phyloP scores from a whole-genome alignment of 106 monocot genomes.

The Dioscorea zingiberensis region DNA sequence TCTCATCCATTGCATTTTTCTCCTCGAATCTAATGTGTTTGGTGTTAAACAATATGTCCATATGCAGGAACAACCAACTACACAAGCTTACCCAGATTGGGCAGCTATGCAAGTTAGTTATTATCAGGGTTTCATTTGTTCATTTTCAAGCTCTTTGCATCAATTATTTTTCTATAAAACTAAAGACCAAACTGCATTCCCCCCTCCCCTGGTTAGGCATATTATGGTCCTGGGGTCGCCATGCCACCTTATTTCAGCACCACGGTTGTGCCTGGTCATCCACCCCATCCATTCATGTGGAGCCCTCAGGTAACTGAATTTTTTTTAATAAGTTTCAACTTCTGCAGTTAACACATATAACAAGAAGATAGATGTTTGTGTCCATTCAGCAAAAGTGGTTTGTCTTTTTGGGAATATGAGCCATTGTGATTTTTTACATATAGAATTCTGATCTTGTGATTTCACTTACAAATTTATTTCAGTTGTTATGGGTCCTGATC shows the following conservation, averaged over 20 bases:
- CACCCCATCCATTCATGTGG: slow-evolving; percentile 79
- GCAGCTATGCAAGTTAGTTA: slow-evolving; percentile 60
- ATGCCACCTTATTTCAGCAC: slow-evolving; percentile 50
- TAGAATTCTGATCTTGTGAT: background rate
- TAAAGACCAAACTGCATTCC: background rate
- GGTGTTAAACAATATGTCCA: too few species aligned
- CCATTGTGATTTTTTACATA: background rate
- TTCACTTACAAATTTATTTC: background rate
- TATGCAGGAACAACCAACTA: slow-evolving; percentile 40
- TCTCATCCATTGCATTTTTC: too few species aligned
- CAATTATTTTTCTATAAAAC: background rate
- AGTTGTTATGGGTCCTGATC: too few species aligned
- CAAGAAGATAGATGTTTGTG: too few species aligned
- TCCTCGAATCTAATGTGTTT: too few species aligned
- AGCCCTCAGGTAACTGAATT: slow-evolving; percentile 52
- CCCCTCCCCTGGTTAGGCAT: slow-evolving; percentile 37
- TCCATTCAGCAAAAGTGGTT: too few species aligned
- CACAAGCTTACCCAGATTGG: slow-evolving; percentile 75
- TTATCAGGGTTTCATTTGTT: background rate
- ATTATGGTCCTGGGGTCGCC: slow-evolving; percentile 69
- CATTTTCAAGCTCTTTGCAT: background rate
- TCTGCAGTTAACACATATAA: too few species aligned
- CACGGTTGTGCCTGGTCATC: slow-evolving; percentile 52
- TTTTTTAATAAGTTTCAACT: background rate
- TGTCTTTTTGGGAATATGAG: too few species aligned